These are phyloP conservation scores for Cladosporium sp. DNA, from an alignment of 2,329 filamentous ascomycete species.

Conservation along the genomic window DNA sequence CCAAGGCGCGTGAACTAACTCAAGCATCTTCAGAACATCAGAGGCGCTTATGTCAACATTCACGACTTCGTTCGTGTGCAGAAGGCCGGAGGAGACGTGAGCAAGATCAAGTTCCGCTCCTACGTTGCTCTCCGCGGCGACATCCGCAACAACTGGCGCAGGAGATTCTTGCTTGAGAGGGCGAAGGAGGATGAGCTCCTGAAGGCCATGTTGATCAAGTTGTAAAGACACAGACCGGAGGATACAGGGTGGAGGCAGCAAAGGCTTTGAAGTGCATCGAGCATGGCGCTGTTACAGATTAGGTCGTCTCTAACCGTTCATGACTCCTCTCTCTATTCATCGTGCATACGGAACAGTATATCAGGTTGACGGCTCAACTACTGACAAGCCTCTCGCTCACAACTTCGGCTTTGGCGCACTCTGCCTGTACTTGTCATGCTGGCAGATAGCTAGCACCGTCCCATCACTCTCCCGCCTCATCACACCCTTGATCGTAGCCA, in stretches of 20 bases:
- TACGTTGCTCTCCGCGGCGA: not conserved
- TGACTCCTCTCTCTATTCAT: too few species aligned
- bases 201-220: not conserved
- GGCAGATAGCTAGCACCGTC: constrained; percentile 36
- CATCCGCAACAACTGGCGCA: not conserved
- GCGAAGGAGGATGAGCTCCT: not conserved
- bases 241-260: too few species aligned
- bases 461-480: constrained; percentile 42
- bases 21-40: not conserved
- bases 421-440: constrained; percentile 35
- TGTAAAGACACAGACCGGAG: not conserved
- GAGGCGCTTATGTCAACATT: constrained; percentile 6
- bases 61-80: constrained; percentile 8
- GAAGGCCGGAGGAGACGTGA: not conserved
- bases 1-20: not conserved
- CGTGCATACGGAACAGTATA: too few species aligned
- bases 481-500: constrained; percentile 42
- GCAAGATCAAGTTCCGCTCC: not conserved
- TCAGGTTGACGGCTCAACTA: too few species aligned
- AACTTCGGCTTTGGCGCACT: constrained; percentile 1
- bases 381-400: too few species aligned
- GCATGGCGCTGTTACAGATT: too few species aligned
- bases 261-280: too few species aligned
- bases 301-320: too few species aligned
- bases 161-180: not conserved